These are phyloP conservation scores for Trichoderma lentiforme DNA, from an alignment of 2,329 filamentous ascomycete species.

Conservation along the genomic window DNA sequence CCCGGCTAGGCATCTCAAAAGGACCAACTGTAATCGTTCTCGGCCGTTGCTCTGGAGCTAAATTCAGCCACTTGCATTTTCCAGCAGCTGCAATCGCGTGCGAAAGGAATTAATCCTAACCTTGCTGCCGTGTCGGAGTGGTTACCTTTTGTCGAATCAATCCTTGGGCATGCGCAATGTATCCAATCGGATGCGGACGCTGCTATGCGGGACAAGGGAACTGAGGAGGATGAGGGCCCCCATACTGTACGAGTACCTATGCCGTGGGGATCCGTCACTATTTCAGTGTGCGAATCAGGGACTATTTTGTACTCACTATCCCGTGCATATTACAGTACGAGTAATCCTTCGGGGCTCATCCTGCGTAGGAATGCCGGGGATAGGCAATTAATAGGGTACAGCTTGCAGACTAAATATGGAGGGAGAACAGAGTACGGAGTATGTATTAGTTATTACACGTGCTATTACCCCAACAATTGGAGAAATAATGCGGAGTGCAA, in stretches of 20 bases:
- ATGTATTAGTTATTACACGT: background rate
- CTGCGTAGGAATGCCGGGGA: background rate
- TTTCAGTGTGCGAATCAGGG: background rate
- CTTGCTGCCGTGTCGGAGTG: background rate
- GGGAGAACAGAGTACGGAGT: background rate
- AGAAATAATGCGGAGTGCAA: background rate
- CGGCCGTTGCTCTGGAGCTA: slow-evolving; percentile 4
- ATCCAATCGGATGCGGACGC: background rate
- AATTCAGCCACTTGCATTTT: background rate
- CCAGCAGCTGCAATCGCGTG: background rate
- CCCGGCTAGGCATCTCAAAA: slow-evolving; percentile 12
- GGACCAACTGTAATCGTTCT: slow-evolving; percentile 5
- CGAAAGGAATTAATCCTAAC: background rate
- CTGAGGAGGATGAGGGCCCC: background rate
- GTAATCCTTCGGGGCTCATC: background rate
- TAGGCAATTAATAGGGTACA: background rate
- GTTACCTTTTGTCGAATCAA: background rate
- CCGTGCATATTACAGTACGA: background rate
- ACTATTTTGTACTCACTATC: background rate
- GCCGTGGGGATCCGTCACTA: background rate
- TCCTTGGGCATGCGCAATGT: background rate
- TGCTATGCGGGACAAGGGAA: background rate
- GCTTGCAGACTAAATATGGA: background rate
- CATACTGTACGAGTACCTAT: background rate
- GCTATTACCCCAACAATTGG: background rate